These are phyloP conservation scores for Neurospora crassa DNA, from an alignment of 2,329 filamentous ascomycete species.

Conservation along the genomic window DNA sequence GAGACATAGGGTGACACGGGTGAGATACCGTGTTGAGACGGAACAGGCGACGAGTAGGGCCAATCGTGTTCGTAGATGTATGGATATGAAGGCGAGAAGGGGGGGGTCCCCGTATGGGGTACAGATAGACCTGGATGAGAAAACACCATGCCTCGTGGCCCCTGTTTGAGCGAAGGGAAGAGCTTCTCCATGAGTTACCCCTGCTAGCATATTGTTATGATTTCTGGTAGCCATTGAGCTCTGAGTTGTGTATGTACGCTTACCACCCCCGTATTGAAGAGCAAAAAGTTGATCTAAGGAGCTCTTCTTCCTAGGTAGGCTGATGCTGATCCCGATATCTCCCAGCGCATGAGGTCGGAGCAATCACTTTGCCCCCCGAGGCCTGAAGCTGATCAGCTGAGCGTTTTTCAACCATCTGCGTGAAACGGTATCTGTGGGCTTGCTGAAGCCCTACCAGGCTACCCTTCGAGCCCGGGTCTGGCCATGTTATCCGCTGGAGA, in stretches of 20 bases:
- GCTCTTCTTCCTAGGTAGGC: neutral
- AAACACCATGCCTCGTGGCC: neutral
- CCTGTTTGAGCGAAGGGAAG: neutral
- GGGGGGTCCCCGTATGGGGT: neutral
- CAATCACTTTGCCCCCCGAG: neutral
- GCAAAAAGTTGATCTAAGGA: neutral
- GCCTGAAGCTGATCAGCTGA: neutral
- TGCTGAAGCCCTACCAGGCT: neutral
- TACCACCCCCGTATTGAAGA: neutral
- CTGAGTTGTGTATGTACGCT: neutral
- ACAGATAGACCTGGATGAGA: neutral
- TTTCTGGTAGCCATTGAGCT: neutral
- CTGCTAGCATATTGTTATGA: neutral
- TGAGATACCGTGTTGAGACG: neutral
- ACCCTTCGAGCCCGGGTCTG: neutral
- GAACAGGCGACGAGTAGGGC: neutral
- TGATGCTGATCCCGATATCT: neutral
- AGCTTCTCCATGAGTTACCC: neutral
- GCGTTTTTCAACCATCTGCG: neutral
- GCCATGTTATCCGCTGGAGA: neutral
- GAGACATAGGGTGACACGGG: neutral
- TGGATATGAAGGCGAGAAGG: neutral
- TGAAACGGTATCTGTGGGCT: neutral
- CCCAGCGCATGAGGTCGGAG: neutral
- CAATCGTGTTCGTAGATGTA: neutral